A percentile compares a stretch with the other conserved stretches of the same genome.
Evolutionary conservation across 1,284 basidiomycete genomes (phyloP).

Genomic region (Hortiboletus rubellus): DNA sequence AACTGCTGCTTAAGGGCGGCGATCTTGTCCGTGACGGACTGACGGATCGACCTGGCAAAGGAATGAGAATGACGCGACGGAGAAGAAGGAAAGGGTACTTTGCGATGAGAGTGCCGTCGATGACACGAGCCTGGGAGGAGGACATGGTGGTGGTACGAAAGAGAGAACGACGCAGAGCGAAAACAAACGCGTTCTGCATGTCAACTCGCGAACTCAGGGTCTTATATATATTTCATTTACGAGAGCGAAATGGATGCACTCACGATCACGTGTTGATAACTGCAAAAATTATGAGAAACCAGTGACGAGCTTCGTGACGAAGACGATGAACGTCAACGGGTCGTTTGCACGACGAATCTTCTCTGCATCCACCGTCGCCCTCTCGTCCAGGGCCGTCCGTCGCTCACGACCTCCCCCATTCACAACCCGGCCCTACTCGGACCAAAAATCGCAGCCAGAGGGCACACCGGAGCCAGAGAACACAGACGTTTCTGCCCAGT

Average conservation of each 20-base stretch:
- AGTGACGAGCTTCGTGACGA: too few relatives aligned
- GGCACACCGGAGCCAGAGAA: slow-evolving; percentile 35
- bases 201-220: neutral
- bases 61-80: slow-evolving; percentile 10
- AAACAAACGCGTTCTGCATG: slow-evolving; percentile 11
- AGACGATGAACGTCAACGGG: slow-evolving; percentile 48
- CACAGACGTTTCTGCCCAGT: slow-evolving; percentile 32
- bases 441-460: slow-evolving; percentile 38
- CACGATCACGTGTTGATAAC: slow-evolving; percentile 27
- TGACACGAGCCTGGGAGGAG: slow-evolving; percentile 51
- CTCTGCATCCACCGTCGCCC: slow-evolving; percentile 54
- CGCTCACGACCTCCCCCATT: slow-evolving; percentile 38
- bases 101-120: slow-evolving; percentile 89
- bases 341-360: slow-evolving; percentile 41
- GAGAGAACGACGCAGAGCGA: slow-evolving; percentile 31
- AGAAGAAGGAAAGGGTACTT: slow-evolving; percentile 55
- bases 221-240: neutral
- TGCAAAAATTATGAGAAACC: neutral
- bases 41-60: slow-evolving; percentile 69
- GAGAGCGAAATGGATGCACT: too few relatives aligned
- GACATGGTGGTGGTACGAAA: slow-evolving; percentile 52
- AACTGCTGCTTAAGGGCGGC: slow-evolving; percentile 57
- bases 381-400: slow-evolving; percentile 48
- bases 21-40: slow-evolving; percentile 70
- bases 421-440: slow-evolving; percentile 51